Evolutionary conservation across 306 rosid genomes (phyloP).

Genomic region (Malus orientalis): DNA sequence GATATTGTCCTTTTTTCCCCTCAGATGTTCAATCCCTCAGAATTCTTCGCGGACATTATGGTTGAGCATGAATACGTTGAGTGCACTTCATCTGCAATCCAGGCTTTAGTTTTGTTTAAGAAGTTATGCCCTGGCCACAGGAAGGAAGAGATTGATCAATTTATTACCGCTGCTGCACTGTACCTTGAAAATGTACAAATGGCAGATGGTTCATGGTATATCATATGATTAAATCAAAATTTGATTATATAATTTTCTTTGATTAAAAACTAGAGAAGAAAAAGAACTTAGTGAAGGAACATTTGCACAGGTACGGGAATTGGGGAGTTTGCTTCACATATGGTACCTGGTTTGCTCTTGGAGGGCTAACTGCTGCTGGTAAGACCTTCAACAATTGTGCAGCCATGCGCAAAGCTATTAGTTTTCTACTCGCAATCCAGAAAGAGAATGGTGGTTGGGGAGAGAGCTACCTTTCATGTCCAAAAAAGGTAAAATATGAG

Average conservation of each 20-base stretch:
- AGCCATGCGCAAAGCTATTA: constrained; percentile 40
- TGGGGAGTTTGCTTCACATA: constrained; percentile 68
- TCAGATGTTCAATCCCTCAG: constrained; percentile 2
- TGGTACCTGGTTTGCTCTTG: constrained; percentile 55
- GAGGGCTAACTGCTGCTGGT: constrained; percentile 50
- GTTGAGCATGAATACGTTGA: constrained; percentile 11
- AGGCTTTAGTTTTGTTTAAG: background rate
- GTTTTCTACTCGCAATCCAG: constrained; percentile 41
- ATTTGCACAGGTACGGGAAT: constrained; percentile 29
- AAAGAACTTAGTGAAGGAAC: background rate
- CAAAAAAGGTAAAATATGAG: constrained; percentile 24
- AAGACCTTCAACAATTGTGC: constrained; percentile 34
- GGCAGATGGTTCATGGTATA: constrained; percentile 10
- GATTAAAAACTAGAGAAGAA: background rate
- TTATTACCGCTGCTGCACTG: background rate
- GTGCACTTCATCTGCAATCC: constrained; percentile 4
- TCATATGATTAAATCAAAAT: background rate
- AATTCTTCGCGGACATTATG: background rate
- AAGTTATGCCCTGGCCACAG: constrained; percentile 1
- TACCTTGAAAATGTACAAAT: constrained; percentile 1
- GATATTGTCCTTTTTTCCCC: background rate
- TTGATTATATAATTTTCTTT: background rate
- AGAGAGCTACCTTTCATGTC: constrained; percentile 56
- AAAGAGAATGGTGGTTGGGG: constrained; percentile 71
- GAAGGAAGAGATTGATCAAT: background rate